Evolutionary conservation across 345 rosid species (phyloP).

Genomic region (Schrenkiella parvula): DNA sequence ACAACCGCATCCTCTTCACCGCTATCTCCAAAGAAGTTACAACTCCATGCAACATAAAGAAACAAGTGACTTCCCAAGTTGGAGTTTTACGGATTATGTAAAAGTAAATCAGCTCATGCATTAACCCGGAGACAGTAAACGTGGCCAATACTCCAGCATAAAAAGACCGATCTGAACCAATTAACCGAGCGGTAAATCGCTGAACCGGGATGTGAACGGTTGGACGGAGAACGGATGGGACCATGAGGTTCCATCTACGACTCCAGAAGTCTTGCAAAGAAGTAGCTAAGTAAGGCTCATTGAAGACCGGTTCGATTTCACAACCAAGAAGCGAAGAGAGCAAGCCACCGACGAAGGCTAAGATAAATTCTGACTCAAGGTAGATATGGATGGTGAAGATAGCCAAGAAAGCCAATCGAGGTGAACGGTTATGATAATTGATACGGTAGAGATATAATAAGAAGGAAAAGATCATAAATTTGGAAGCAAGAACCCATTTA

Average conservation of each 20-base stretch:
- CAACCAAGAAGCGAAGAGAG: slow-evolving; percentile 46
- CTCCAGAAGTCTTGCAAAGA: slow-evolving; percentile 89
- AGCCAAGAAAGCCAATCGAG: neutral
- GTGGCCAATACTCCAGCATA: slow-evolving; percentile 38
- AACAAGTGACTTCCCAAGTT: slow-evolving; percentile 75
- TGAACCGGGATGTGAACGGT: slow-evolving; percentile 50
- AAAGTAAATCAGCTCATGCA: slow-evolving; percentile 60
- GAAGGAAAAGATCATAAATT: slow-evolving; percentile 26
- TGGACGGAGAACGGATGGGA: slow-evolving; percentile 45
- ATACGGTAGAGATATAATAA: slow-evolving; percentile 3
- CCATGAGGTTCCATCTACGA: slow-evolving; percentile 71
- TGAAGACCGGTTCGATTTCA: slow-evolving; percentile 60
- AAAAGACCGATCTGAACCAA: slow-evolving; percentile 33
- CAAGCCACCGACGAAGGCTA: slow-evolving; percentile 25
- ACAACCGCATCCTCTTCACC: slow-evolving; percentile 32
- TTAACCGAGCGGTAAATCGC: neutral
- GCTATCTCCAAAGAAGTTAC: slow-evolving; percentile 43
- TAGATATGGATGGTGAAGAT: slow-evolving; percentile 33
- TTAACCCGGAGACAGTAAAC: slow-evolving; percentile 56
- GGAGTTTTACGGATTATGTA: slow-evolving; percentile 43
- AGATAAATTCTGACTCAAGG: slow-evolving; percentile 40
- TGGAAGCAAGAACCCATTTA: slow-evolving; percentile 30
- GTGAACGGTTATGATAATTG: neutral
- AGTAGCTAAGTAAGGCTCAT: slow-evolving; percentile 58
- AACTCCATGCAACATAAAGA: slow-evolving; percentile 54